Conservation (phyloP, 345 rosid species). For the Dimocarpus longan region DNA sequence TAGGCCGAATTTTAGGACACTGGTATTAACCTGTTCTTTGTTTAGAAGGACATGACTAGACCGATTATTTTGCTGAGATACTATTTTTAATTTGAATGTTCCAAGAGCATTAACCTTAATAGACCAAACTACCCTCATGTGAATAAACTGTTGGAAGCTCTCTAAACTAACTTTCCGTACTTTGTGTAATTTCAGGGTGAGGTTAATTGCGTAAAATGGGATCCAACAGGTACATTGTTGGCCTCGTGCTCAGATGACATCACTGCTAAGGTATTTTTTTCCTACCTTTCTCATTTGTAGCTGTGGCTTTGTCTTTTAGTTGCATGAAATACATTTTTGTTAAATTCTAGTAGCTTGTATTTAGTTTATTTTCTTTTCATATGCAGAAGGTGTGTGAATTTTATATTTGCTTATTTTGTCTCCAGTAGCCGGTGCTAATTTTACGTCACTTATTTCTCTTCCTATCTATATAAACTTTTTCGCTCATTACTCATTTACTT, state of each 20-base stretch:
- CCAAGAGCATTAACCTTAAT: neutral
- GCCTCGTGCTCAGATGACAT: slow-evolving; percentile 99
- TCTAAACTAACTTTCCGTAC: slow-evolving; percentile 20
- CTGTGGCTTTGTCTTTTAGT: slow-evolving; percentile 6
- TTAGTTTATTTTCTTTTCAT: neutral
- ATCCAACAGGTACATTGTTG: slow-evolving; percentile 87
- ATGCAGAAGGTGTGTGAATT: neutral
- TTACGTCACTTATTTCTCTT: neutral
- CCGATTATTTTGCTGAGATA: neutral
- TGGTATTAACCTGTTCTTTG: neutral
- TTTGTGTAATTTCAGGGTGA: slow-evolving; percentile 71
- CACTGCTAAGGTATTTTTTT: slow-evolving; percentile 76
- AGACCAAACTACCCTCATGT: neutral
- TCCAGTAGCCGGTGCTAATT: neutral
- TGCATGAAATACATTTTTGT: neutral
- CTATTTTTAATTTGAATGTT: neutral
- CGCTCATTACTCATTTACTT: slow-evolving; percentile 4
- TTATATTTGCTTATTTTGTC: neutral
- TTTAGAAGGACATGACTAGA: neutral
- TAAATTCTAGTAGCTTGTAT: neutral
- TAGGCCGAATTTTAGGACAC: too few species aligned
- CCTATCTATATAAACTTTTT: neutral
- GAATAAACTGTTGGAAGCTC: neutral
- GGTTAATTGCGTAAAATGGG: slow-evolving; percentile 99
- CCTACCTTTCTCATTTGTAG: slow-evolving; percentile 12